Evolutionary conservation across 768 basidiomycete genomes (phyloP).

Genomic region (Serendipita sp.): DNA sequence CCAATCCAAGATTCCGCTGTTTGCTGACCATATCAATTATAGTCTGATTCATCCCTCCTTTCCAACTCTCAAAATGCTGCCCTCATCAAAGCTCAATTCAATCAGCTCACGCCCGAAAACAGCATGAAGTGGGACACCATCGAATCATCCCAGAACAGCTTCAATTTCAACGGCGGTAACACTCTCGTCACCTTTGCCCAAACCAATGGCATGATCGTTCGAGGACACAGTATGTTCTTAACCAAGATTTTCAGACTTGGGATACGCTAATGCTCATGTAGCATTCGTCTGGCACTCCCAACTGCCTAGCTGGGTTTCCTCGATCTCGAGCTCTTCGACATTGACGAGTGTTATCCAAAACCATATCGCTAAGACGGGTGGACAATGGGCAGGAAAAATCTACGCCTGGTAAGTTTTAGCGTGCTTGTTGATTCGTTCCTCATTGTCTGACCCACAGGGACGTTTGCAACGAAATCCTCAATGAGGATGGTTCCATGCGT

Average conservation of each 20-base stretch:
- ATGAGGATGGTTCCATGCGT: conserved; percentile 33
- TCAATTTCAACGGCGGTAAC: conserved; percentile 10
- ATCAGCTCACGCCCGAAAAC: conserved; percentile 12
- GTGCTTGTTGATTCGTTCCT: background rate
- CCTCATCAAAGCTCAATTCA: conserved; percentile 10
- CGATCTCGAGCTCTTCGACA: background rate
- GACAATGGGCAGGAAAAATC: conserved; percentile 11
- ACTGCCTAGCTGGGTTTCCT: conserved; percentile 5
- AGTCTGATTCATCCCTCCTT: conserved; percentile 8
- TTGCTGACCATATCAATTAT: background rate
- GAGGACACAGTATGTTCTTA: conserved; percentile 3
- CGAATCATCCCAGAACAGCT: conserved; percentile 4
- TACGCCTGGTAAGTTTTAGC: conserved; percentile 26
- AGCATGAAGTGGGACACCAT: conserved; percentile 8
- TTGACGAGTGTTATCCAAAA: conserved; percentile 8
- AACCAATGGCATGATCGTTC: conserved; percentile 9
- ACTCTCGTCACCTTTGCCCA: conserved; percentile 11
- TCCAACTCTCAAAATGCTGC: conserved; percentile 7
- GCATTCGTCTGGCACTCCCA: too few species aligned
- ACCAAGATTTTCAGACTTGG: too few species aligned
- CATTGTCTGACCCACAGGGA: conserved; percentile 4
- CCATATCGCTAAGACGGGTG: conserved; percentile 8
- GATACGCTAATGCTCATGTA: too few species aligned
- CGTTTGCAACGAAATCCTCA: conserved; percentile 28
- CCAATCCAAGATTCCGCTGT: background rate